phyloP scores from a whole-genome alignment of 176 grass and related monocot species.

The Eleusine indica region DNA sequence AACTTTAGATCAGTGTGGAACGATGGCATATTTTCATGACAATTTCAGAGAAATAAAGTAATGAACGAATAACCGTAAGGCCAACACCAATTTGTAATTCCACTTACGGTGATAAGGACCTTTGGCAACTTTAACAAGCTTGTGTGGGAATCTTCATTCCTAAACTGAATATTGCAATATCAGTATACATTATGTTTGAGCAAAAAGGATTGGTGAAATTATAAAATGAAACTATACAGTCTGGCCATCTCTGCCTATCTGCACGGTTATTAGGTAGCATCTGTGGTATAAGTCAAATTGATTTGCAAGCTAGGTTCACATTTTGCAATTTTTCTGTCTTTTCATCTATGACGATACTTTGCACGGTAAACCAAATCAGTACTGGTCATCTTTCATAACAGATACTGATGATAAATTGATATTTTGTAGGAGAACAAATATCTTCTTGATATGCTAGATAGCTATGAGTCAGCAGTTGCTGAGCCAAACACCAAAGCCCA shows the following conservation, averaged over 20 bases:
- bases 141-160: not conserved
- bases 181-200: not conserved
- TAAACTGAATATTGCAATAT: not conserved
- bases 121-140: not conserved
- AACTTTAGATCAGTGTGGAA: conserved; percentile 10
- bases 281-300: not conserved
- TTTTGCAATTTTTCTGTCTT: not conserved
- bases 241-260: not conserved
- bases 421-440: conserved; percentile 65
- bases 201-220: not conserved
- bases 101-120: not conserved
- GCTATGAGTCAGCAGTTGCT: conserved; percentile 81
- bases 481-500: conserved; percentile 65
- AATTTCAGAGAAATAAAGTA: not conserved
- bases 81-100: not conserved
- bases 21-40: not conserved
- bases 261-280: not conserved
- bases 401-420: conserved; percentile 24
- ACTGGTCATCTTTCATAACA: not conserved
- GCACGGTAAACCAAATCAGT: not conserved
- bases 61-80: not conserved
- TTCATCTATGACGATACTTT: not conserved
- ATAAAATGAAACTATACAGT: not conserved
- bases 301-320: conserved; percentile 9
- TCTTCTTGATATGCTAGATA: conserved; percentile 76